Conservation (phyloP, 257 asterid species). For the Sherardia arvensis region DNA sequence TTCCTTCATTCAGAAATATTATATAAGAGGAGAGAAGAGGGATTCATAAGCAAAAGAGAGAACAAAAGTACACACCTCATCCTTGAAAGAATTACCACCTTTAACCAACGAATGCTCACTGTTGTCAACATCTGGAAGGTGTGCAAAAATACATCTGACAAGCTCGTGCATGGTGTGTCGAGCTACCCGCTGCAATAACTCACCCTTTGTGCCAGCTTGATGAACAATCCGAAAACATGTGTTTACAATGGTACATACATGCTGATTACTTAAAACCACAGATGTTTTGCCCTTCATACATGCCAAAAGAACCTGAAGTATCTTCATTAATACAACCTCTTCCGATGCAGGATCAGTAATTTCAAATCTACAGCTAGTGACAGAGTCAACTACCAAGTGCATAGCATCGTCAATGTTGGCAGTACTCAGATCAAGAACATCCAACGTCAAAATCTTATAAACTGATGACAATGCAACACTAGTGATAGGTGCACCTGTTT, state of each 20-base stretch:
- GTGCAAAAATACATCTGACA: conserved; percentile 81
- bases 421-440: conserved; percentile 65
- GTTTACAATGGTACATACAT: conserved; percentile 83
- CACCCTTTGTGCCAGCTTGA: conserved; percentile 91
- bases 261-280: conserved; percentile 81
- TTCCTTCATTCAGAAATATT: neutral
- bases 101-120: conserved; percentile 57
- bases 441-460: conserved; percentile 82
- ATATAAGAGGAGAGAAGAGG: neutral
- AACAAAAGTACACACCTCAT: conserved; percentile 38
- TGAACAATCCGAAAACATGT: conserved; percentile 83
- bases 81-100: conserved; percentile 53
- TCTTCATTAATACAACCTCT: conserved; percentile 89
- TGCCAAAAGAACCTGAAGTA: conserved; percentile 92
- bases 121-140: conserved; percentile 76
- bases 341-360: conserved; percentile 96
- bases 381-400: conserved; percentile 90
- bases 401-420: conserved; percentile 72
- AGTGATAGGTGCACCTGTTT: conserved; percentile 92
- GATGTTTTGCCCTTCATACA: conserved; percentile 90
- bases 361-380: conserved; percentile 96
- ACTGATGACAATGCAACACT: conserved; percentile 86
- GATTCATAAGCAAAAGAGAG: conserved; percentile 12
- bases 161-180: conserved; percentile 96
- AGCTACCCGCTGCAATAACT: conserved; percentile 81